Base-by-base conservation (phyloP, 2,329 filamentous ascomycete species). In the Pleurostoma richardsiae region DNA sequence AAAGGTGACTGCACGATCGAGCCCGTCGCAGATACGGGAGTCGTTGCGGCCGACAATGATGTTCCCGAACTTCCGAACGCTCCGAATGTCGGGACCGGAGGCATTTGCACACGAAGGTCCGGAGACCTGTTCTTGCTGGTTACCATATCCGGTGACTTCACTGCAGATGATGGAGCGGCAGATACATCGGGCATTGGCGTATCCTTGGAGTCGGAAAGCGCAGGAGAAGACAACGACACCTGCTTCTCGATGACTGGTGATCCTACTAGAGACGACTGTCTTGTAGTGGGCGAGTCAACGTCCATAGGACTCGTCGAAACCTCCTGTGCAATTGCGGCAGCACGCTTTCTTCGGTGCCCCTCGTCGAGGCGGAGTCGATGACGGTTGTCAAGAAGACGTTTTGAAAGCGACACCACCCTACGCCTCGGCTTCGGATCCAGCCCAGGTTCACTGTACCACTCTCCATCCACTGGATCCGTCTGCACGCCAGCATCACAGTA, bases 91-190 rank as follows among this genome's bases (percentile, higher is more conserved):
- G 79, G 76, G 1, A 77, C 68, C 3, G 79, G 74, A 6, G 82
- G 80, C 60, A 83, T 64, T 46, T 83, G 78, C 5, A 84, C 75
- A 10, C 70, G 69, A 4, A 79, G 54, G 44, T 79, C 73, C 1
- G 70, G 68, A 2, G 70, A 67, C 46, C 64, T 75, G 38, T 53
- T 62, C 54, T 66, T 74, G 27, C 50, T 53, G 4, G 41, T 39
- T 33, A 44, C 44, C 30, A 49, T 38, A 8, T 8, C 33, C 43
- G 29, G 29, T 42, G 4, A 49, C 53, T 10, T 59, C 55, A 39
- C 26, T 41, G 10, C 41, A 42, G 33, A n/a, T 36, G 33, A n/a
- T 5, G 65, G 56, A 10, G 57, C 49, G 3, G 56, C 50, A 3
- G 61, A 59, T 2, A 59, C 64, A 48, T 76, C 66, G 3, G 50